Percentiles rank a stretch among this genome's conserved stretches.
These are phyloP conservation scores for Lablab purpureus DNA, from an alignment of 306 rosid genomes.

Conservation along the genomic window DNA sequence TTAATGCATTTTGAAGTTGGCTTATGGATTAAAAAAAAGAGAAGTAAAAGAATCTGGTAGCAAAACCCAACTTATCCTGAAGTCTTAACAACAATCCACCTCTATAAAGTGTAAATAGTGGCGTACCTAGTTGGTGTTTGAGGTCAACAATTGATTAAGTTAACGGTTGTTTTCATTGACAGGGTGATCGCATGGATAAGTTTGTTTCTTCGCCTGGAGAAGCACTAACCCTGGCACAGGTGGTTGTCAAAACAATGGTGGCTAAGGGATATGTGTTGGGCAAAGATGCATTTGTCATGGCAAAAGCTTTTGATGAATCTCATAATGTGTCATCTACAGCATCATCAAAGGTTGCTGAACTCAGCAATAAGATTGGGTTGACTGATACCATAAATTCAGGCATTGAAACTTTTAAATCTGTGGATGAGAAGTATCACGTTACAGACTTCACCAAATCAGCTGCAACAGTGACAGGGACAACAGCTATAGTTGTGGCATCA, in stretches of 20 bases:
- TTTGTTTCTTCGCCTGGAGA: constrained; percentile 72
- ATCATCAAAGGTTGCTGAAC: constrained; percentile 73
- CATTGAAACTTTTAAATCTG: constrained; percentile 71
- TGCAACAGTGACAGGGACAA: constrained; percentile 74
- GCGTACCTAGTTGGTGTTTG: not conserved
- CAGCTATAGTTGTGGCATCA: constrained; percentile 74
- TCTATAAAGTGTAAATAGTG: not conserved
- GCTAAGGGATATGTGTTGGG: constrained; percentile 89
- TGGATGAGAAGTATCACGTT: constrained; percentile 82
- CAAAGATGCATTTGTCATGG: constrained; percentile 83
- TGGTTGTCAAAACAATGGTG: constrained; percentile 85
- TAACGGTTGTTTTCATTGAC: constrained; percentile 12
- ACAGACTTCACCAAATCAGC: constrained; percentile 81
- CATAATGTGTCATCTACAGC: constrained; percentile 75
- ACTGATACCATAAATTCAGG: constrained; percentile 73
- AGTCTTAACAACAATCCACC: not conserved
- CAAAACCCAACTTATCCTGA: not conserved
- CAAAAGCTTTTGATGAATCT: constrained; percentile 86
- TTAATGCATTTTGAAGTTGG: constrained; percentile 25
- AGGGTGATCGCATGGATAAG: constrained; percentile 62
- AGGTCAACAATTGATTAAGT: not conserved
- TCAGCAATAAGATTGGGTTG: constrained; percentile 77
- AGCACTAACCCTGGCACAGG: constrained; percentile 78
- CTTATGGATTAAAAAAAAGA: not conserved
- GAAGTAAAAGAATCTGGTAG: not conserved